These are phyloP conservation scores for Arthrobotrys sphaeroides DNA, from an alignment of 2,329 filamentous ascomycete genomes.

Conservation along the genomic window DNA sequence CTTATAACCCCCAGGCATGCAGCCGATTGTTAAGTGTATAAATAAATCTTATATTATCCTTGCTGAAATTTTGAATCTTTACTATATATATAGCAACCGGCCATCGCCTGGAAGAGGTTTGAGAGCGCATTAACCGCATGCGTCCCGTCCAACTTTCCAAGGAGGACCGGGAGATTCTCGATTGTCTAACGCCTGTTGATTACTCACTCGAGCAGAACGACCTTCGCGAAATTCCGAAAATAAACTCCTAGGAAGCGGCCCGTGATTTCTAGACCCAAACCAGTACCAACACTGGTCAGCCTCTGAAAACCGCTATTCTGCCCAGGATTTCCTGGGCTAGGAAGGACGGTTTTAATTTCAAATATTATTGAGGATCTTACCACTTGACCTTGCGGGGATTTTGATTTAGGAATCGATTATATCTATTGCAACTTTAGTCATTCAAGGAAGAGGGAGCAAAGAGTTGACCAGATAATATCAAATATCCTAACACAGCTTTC, in stretches of 20 bases:
- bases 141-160: background rate
- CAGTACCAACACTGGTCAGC: conserved; percentile 58
- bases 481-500: background rate
- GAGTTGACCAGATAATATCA: background rate
- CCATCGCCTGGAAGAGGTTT: background rate
- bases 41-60: too few relatives aligned
- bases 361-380: background rate
- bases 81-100: background rate
- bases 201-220: conserved; percentile 9
- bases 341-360: conserved; percentile 14
- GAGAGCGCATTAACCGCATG: background rate
- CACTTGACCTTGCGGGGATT: background rate
- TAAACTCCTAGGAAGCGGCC: background rate
- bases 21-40: too few relatives aligned
- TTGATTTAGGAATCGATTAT: background rate
- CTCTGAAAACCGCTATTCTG: background rate
- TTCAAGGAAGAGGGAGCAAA: background rate
- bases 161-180: conserved; percentile 1
- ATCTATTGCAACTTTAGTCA: background rate
- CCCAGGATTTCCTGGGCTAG: conserved; percentile 11
- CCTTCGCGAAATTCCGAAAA: background rate
- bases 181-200: conserved; percentile 15
- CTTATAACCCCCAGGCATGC: too few relatives aligned
- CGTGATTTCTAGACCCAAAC: conserved; percentile 63
- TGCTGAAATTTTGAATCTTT: too few relatives aligned